Evolutionary conservation across 768 basidiomycete species (phyloP), one percentile per base, ranked within the genome.

Genomic region (Pleurotus tuber-regium): DNA sequence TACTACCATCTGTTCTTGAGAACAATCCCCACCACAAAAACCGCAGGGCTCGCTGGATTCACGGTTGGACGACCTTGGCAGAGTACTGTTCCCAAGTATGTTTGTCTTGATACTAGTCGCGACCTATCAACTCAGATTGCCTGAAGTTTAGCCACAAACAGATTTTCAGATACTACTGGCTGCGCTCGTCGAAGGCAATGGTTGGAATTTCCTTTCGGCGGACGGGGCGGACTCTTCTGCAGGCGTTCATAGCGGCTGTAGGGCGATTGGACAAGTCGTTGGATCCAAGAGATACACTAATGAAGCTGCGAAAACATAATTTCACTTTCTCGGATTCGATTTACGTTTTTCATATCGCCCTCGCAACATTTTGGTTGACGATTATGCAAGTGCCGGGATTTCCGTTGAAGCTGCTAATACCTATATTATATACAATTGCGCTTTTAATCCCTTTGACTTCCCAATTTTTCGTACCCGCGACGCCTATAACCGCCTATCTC

Each of bases 391-490:
- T 70, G 1, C 89, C 90, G 0, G 72, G 74, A 11, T 88, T 84
- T 59, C 87, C 88, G 3, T 62, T 76, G 59, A 94, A 95, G 62
- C 79, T 96, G 35, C 51, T 77, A 42, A 90, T 96, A 57, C 92
- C 94, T 6, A 30, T 83, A 24, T 70, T 87, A 16, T 95, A 89
- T 70, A 62, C 69, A 50, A 61, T 78, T 43, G 86, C 82, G 26
- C 76, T 98, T 53, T 70, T 93, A 55, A 63, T 97, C 40, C 95
- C 95, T 0, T 73, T 94, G 50, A 94, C 94, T 0, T 87, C 83
- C 25, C 94, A 96, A 65, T 93, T 97, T 72, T 87, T 97, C 72
- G 44, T 92, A 31, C 92, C 93, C 0, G 95, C 92, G 0, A 87
- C 83, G 0, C 94, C 95, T 12, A 70, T 98, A 38, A 84, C 96